A percentile compares a stretch with the other conserved stretches of the same genome.
Conservation (phyloP, 2,329 filamentous ascomycete genomes). For the Hypoxylon rubiginosum region DNA sequence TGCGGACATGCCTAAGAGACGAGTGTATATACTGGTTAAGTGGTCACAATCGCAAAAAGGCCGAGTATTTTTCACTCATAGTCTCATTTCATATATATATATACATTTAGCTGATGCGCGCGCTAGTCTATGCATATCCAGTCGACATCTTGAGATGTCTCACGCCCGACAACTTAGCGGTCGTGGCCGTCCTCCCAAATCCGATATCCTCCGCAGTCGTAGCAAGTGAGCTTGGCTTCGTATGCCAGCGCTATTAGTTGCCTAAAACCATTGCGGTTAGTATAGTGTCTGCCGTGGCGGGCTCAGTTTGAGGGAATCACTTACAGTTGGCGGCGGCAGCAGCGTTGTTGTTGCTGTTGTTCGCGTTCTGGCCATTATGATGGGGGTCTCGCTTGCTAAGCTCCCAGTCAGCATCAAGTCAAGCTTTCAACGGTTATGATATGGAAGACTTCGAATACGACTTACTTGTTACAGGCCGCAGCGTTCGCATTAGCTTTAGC, state of each 20-base stretch:
- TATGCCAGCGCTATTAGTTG: constrained; percentile 19
- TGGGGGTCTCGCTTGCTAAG: constrained; percentile 25
- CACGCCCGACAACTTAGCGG: constrained; percentile 3
- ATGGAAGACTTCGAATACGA: background rate
- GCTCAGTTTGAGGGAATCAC: background rate
- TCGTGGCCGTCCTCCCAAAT: constrained; percentile 5
- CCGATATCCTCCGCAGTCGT: background rate
- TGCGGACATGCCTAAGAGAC: background rate
- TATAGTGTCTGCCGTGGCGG: background rate
- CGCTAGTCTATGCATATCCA: constrained; percentile 27
- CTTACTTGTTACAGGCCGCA: constrained; percentile 37
- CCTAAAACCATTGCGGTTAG: constrained; percentile 19
- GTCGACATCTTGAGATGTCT: constrained; percentile 11
- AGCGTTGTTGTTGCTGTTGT: constrained; percentile 22
- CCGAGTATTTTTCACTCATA: constrained; percentile 22
- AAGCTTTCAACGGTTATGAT: background rate
- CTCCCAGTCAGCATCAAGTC: constrained; percentile 9
- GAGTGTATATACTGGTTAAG: background rate
- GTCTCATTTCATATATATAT: constrained; percentile 35
- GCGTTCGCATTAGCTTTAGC: constrained; percentile 29
- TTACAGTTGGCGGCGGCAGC: constrained; percentile 26
- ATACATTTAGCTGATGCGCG: constrained; percentile 30
- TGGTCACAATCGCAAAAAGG: background rate
- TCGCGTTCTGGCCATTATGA: constrained; percentile 19
- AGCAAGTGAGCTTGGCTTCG: background rate